Base-by-base conservation (phyloP, 164 flowering plant species). In the Stephania cephalantha region DNA sequence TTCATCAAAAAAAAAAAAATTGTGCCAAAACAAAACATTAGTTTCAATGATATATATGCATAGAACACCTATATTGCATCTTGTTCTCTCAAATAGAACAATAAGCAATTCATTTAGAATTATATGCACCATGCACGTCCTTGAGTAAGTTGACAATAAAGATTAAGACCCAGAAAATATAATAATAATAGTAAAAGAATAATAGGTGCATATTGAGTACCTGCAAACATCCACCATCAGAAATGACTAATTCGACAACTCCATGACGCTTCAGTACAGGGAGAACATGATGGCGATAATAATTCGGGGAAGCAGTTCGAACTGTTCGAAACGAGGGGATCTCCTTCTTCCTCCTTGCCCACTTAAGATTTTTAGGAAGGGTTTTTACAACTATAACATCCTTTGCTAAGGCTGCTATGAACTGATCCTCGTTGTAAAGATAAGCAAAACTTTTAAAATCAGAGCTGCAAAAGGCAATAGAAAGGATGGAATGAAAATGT, bases 141-240 rank as follows among this genome's bases (percentile, higher is more conserved):
- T 7, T 17, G 30, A 17, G 15, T 25, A 25, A 7, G 7, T 25
- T 17, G 70, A 67, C 25, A 25, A 30, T 5, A 67, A 25, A 25
- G 55, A 45, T 20, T 5, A 55, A 44, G 12, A 68, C 9, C 5
- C 31, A 30, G 9, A 20, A 31, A 7, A 68, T 29, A 48, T 61
- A 67, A 15, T 35, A 35, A 35, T 35, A 35, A 35, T 35, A 35
- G 42, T 35, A 35, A 35, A 1, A 35, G 42, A 35, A 35, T 35
- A 35, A 35, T 2, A 35, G 42, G 42, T 35, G 1, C 42, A 53
- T 1, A 18, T 67, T 9, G 31, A 52, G 55, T 85, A 94, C 99
- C 97, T 93, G 95, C 89, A 93, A 89, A 82, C 99, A 90, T 70
- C 99, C 98, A 68, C 99, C 99, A 76, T 88, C 89, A 46, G 96